A percentile compares a stretch with the other conserved stretches of the same genome.
These are phyloP conservation scores for Stagonosporopsis tanaceti DNA, from an alignment of 2,329 filamentous ascomycete species.

Conservation along the genomic window DNA sequence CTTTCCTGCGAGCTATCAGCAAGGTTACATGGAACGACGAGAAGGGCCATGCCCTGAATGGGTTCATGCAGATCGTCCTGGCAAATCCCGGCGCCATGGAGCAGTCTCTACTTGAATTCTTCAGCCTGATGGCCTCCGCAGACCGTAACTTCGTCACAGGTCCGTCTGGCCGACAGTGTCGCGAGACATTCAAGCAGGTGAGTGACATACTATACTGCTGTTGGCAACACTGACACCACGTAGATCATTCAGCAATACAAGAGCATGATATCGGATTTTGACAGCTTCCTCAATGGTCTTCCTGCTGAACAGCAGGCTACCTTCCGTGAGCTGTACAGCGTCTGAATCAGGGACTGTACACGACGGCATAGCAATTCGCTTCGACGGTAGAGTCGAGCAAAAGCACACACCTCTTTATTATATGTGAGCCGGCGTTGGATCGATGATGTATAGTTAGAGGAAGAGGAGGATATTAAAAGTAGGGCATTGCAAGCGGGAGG, in stretches of 20 bases:
- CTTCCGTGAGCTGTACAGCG: conserved; percentile 54
- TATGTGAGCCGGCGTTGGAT: conserved; percentile 39
- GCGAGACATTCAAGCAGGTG: conserved; percentile 72
- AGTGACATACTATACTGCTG: conserved; percentile 42
- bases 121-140: conserved; percentile 80
- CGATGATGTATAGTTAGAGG: conserved; percentile 27
- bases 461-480: conserved; percentile 37
- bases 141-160: conserved; percentile 63
- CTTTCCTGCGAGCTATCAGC: conserved; percentile 82
- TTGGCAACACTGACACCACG: conserved; percentile 24
- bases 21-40: conserved; percentile 89
- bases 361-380: background rate
- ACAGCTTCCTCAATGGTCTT: conserved; percentile 58
- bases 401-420: conserved; percentile 24
- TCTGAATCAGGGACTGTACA: conserved; percentile 28
- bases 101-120: conserved; percentile 80
- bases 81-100: conserved; percentile 94
- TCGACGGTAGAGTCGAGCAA: background rate
- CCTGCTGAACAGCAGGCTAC: conserved; percentile 54
- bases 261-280: conserved; percentile 62
- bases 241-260: conserved; percentile 64
- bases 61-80: conserved; percentile 84
- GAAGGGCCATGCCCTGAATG: conserved; percentile 91
- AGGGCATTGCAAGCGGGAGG: conserved; percentile 9
- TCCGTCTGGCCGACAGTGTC: conserved; percentile 67